phyloP scores from a whole-genome alignment of 139 green algal species.

The Chlorella sp. region DNA sequence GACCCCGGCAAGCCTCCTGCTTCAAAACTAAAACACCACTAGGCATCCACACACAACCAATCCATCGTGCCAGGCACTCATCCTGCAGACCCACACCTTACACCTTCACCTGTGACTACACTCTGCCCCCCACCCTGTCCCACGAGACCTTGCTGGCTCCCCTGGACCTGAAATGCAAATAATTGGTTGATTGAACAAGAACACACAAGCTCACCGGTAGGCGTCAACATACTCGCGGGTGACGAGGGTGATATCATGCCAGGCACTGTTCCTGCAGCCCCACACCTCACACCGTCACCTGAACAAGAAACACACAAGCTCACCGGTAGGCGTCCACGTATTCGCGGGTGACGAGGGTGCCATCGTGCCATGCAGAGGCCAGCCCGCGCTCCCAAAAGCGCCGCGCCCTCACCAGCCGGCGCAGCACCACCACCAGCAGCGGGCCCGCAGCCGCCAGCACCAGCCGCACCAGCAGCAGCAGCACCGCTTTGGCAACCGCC shows the following conservation, averaged over 20 bases:
- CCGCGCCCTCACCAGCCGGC: conserved; percentile 60
- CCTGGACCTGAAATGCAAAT: too few species aligned
- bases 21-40: too few species aligned
- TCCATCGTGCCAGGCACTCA: too few species aligned
- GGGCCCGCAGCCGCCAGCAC: conserved; percentile 42
- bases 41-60: too few species aligned
- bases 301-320: neutral
- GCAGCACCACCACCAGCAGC: conserved; percentile 68
- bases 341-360: conserved; percentile 35
- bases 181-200: too few species aligned
- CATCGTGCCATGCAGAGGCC: conserved; percentile 47
- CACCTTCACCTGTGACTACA: neutral
- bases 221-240: too few species aligned
- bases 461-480: neutral
- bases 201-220: too few species aligned
- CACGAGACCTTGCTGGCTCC: too few species aligned
- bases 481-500: conserved; percentile 3
- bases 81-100: neutral
- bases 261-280: neutral
- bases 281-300: neutral
- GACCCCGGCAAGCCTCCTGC: too few species aligned
- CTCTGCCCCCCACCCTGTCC: too few species aligned
- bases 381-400: conserved; percentile 79
- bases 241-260: too few species aligned
- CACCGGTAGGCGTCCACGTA: conserved; percentile 52